Evolutionary conservation across 2,329 filamentous ascomycete genomes (phyloP), one percentile per base, ranked within the genome.

Genomic region (Thielaviopsis cerberus): DNA sequence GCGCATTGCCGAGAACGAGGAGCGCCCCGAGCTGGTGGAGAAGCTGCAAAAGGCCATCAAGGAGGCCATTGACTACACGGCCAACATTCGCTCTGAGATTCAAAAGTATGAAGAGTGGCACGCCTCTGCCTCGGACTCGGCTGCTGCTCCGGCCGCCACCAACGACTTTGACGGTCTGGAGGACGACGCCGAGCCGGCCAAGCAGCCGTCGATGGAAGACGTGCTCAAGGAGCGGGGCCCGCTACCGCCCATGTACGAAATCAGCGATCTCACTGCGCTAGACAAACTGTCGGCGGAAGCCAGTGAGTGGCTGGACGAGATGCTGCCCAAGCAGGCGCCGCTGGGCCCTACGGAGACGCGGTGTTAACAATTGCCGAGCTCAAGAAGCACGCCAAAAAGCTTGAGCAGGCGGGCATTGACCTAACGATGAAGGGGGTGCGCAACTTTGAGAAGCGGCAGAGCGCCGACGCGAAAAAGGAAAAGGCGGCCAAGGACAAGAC

Each of bases 91-190:
- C 66, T 74, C 79, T 62, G 81, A 88, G 65, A 84, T 94, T 62
- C 68, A 69, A 4, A 81, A 87, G 62, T 82, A 83, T 56, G 83
- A 88, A 11, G 74, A 74, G 30, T 81, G 78, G 66, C 74, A 78
- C 20, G 75, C 78, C 17, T 77, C 79, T 26, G 64, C 67, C 10
- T 72, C 76, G 10, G 76, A 76, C 23, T 72, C 74, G 1, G 69
- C 66, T 20, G 64, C 70, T 53, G 67, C 71, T 37, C 70, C 76
- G 2, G 72, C 68, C 59, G 68, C 74, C 20, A 71, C 74, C 6
- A 69, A 76, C 45, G 79, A 81, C 2, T 82, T 87, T 65, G 86
- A 82, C 34, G 85, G 82, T n/a, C 79, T 92, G 0, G 89, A 94
- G 62, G 88, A 92, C 55, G 85, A 88, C 23, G 70, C 73, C 1